phyloP scores from a whole-genome alignment of 257 asterid species.

The Scutellaria barbata region DNA sequence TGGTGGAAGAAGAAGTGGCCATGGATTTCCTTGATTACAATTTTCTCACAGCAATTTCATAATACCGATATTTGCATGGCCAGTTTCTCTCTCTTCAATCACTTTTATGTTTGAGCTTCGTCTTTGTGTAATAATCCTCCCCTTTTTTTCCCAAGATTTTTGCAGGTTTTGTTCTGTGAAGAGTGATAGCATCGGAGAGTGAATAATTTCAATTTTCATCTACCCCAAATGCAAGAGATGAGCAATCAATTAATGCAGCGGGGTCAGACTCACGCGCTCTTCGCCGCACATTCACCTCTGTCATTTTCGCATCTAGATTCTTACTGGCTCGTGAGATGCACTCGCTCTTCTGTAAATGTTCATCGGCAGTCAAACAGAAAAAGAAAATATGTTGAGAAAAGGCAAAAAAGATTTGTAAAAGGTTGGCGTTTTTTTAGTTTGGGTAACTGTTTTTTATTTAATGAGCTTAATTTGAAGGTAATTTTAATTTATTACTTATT shows the following conservation, averaged over 20 bases:
- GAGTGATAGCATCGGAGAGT: conserved; percentile 3
- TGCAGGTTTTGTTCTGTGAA: conserved; percentile 30
- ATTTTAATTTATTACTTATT: too few relatives aligned
- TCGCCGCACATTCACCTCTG: background rate
- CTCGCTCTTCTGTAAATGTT: background rate
- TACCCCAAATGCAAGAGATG: conserved; percentile 46
- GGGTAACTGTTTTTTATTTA: too few relatives aligned
- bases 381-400: background rate
- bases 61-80: conserved; percentile 30
- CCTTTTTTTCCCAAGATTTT: conserved; percentile 1
- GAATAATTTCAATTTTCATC: conserved; percentile 39
- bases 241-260: conserved; percentile 52
- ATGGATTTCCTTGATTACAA: conserved; percentile 39
- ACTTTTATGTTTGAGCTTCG: conserved; percentile 32
- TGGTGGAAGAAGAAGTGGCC: conserved; percentile 65
- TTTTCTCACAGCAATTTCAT: background rate
- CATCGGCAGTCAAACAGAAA: background rate
- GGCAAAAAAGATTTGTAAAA: background rate
- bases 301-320: background rate
- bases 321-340: conserved; percentile 22
- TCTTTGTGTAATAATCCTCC: conserved; percentile 42
- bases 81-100: conserved; percentile 32
- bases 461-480: too few relatives aligned
- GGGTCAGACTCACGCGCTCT: conserved; percentile 41
- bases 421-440: too few relatives aligned